A percentile compares a stretch with the other conserved stretches of the same genome.
Evolutionary conservation across 345 rosid genomes (phyloP).

Genomic region (Lepidium africanum): DNA sequence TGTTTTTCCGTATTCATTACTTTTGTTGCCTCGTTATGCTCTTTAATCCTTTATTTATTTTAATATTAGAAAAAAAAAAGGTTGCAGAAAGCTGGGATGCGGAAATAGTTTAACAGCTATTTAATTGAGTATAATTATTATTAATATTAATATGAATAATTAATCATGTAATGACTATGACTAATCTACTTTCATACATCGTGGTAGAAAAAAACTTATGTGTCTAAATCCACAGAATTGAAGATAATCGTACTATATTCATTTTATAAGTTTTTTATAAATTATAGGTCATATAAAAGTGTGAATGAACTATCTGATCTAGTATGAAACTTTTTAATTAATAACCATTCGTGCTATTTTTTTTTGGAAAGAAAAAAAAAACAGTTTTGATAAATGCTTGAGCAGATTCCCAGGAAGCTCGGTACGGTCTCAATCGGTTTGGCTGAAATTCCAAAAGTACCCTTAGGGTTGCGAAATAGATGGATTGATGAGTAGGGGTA

Average conservation of each 20-base stretch:
- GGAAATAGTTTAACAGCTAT: constrained; percentile 13
- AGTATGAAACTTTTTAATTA: not conserved
- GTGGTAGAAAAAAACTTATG: not conserved
- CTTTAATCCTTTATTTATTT: constrained; percentile 14
- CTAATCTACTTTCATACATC: not conserved
- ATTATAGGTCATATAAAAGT: not conserved
- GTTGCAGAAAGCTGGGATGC: constrained; percentile 28
- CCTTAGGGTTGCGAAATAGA: not conserved
- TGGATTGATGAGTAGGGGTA: constrained; percentile 21
- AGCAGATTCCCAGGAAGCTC: constrained; percentile 26
- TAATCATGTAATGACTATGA: not conserved
- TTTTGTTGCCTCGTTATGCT: constrained; percentile 32
- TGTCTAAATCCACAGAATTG: not conserved
- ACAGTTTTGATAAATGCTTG: constrained; percentile 17
- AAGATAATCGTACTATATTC: not conserved
- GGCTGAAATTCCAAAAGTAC: not conserved
- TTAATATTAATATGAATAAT: not conserved
- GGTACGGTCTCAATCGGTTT: constrained; percentile 16
- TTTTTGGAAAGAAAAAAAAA: not conserved
- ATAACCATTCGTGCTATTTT: constrained; percentile 24
- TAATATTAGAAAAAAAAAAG: not conserved
- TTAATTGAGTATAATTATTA: not conserved
- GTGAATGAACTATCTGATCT: constrained; percentile 4
- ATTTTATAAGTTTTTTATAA: not conserved
- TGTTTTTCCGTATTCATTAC: constrained; percentile 24